A percentile compares a stretch with the other conserved stretches of the same genome.
Evolutionary conservation across 176 grass and related monocot genomes (phyloP).

Genomic region (Cymbopogon citratus): DNA sequence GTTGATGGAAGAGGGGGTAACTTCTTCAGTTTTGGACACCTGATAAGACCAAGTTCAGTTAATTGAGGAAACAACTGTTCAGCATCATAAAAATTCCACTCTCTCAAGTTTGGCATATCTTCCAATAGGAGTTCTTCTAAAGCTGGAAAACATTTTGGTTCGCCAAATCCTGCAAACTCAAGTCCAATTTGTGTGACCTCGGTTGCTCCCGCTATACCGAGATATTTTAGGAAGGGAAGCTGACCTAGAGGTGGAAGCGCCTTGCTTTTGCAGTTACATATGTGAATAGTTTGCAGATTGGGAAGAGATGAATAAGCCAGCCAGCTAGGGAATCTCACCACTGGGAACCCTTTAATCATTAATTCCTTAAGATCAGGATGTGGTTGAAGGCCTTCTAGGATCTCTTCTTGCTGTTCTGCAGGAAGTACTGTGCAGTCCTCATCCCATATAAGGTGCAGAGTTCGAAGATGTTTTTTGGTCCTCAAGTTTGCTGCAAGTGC

Average conservation of each 20-base stretch:
- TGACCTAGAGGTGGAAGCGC: conserved; percentile 58
- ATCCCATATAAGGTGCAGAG: conserved; percentile 54
- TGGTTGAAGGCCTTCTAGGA: conserved; percentile 63
- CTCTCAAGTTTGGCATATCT: conserved; percentile 58
- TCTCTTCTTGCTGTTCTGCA: conserved; percentile 31
- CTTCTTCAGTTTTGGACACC: conserved; percentile 49
- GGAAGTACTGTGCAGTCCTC: not conserved
- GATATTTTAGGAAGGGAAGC: conserved; percentile 52
- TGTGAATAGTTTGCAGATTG: conserved; percentile 43
- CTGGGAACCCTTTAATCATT: conserved; percentile 48
- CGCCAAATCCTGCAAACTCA: conserved; percentile 41
- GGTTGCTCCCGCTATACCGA: conserved; percentile 49
- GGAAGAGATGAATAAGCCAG: conserved; percentile 39
- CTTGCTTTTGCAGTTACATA: conserved; percentile 46
- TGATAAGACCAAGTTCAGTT: conserved; percentile 45
- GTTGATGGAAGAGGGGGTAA: conserved; percentile 58
- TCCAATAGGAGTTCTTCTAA: conserved; percentile 55
- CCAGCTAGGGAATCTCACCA: conserved; percentile 43
- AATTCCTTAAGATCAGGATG: conserved; percentile 49
- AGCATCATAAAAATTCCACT: conserved; percentile 47
- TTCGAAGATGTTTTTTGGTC: conserved; percentile 52
- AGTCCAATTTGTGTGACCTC: conserved; percentile 44
- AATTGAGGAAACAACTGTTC: conserved; percentile 48
- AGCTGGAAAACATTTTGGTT: conserved; percentile 40
- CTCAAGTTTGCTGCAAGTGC: conserved; percentile 45